Conservation (phyloP, 1,139 yeast genomes). For the Yamadazyma pseudoaaseri region DNA sequence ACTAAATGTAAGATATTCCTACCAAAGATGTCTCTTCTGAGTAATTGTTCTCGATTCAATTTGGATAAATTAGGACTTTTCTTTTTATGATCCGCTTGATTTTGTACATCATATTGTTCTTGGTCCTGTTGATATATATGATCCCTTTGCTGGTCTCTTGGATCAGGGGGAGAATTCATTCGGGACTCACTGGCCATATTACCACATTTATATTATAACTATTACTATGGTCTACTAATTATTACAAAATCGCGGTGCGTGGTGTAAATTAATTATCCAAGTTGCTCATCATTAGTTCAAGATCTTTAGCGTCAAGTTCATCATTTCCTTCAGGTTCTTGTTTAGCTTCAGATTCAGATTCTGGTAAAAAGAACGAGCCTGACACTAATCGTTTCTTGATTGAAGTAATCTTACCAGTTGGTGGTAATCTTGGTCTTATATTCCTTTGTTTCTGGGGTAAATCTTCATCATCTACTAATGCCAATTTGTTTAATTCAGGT, state of each 20-base stretch:
- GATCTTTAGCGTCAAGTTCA: slow-evolving; percentile 16
- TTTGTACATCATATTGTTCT: too few relatives aligned
- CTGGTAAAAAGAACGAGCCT: slow-evolving; percentile 47
- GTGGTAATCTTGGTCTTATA: slow-evolving; percentile 84
- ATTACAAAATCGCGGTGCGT: too few relatives aligned
- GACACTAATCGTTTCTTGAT: slow-evolving; percentile 63
- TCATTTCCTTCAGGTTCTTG: slow-evolving; percentile 2
- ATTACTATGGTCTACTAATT: too few relatives aligned
- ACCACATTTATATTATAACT: too few relatives aligned
- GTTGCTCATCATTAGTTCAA: slow-evolving; percentile 17
- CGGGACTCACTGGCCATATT: too few relatives aligned
- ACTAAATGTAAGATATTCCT: slow-evolving; percentile 64
- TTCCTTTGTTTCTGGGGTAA: slow-evolving; percentile 78
- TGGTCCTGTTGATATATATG: too few relatives aligned
- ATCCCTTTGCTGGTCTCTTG: too few relatives aligned
- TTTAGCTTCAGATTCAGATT: slow-evolving; percentile 18
- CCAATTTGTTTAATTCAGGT: slow-evolving; percentile 40
- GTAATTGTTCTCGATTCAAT: slow-evolving; percentile 42
- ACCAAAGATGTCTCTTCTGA: slow-evolving; percentile 69
- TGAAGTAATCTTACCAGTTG: slow-evolving; percentile 82
- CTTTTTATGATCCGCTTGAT: too few relatives aligned
- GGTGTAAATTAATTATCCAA: slow-evolving; percentile 4
- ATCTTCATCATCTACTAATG: slow-evolving; percentile 73
- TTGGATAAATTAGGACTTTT: slow-evolving; percentile 22
- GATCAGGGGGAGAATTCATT: too few relatives aligned